Evolutionary conservation across 2,329 filamentous ascomycete species (phyloP).

Genomic region (Arthrinium phaeospermum): DNA sequence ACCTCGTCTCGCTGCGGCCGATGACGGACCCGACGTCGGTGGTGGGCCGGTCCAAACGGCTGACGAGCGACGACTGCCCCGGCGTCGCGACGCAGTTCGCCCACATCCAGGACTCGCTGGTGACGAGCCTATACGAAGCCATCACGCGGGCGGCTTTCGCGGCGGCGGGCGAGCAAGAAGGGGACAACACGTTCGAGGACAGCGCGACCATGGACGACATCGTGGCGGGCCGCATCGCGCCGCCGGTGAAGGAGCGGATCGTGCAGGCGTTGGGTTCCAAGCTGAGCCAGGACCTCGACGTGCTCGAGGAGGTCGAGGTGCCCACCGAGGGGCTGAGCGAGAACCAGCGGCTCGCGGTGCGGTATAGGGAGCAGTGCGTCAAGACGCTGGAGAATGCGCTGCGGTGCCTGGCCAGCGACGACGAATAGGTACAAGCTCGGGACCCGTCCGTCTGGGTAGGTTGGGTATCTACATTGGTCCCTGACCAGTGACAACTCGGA

Average conservation of each 20-base stretch:
- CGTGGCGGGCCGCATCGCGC: slow-evolving; percentile 50
- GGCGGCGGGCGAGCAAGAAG: slow-evolving; percentile 10
- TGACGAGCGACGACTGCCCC: slow-evolving; percentile 37
- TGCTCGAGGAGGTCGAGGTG: slow-evolving; percentile 50
- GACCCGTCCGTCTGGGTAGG: neutral
- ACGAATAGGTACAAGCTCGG: neutral
- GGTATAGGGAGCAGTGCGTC: slow-evolving; percentile 56
- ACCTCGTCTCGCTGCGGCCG: slow-evolving; percentile 58
- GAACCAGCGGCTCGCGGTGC: slow-evolving; percentile 54
- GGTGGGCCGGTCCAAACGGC: slow-evolving; percentile 49
- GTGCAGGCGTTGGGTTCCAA: slow-evolving; percentile 44
- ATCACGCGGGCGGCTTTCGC: slow-evolving; percentile 28
- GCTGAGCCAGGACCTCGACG: slow-evolving; percentile 48
- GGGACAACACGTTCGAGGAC: slow-evolving; percentile 22
- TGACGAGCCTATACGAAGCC: slow-evolving; percentile 54
- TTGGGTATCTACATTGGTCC: neutral
- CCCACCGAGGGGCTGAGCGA: slow-evolving; percentile 44
- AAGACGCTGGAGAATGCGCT: slow-evolving; percentile 53
- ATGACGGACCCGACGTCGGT: slow-evolving; percentile 54
- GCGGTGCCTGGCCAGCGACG: slow-evolving; percentile 19
- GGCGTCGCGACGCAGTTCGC: slow-evolving; percentile 47
- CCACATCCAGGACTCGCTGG: slow-evolving; percentile 59
- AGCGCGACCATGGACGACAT: slow-evolving; percentile 43
- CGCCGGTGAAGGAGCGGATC: slow-evolving; percentile 44
- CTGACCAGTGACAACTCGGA: too few species aligned